A percentile compares a stretch with the other conserved stretches of the same genome.
These are phyloP conservation scores for Eimeria falciformis DNA, from an alignment of 169 alveolate genomes.

Conservation along the genomic window DNA sequence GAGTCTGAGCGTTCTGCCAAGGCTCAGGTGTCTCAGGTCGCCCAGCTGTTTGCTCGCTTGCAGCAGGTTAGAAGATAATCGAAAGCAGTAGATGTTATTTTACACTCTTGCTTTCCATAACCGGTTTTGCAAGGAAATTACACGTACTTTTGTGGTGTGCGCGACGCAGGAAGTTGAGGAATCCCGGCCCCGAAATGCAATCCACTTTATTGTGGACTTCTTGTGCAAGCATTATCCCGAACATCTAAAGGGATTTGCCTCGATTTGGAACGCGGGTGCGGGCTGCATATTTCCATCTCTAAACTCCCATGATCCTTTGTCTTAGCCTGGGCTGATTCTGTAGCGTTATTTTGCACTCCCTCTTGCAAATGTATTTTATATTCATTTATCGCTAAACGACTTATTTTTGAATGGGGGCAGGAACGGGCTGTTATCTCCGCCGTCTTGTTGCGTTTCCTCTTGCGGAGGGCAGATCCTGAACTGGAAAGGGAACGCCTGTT, in stretches of 20 bases:
- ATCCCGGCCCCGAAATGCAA: conserved; percentile 78
- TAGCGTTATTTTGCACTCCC: not conserved
- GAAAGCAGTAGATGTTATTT: not conserved
- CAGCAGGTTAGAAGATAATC: conserved; percentile 58
- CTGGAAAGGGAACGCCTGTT: conserved; percentile 86
- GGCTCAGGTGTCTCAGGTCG: conserved; percentile 56
- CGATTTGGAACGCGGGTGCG: conserved; percentile 79
- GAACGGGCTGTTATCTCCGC: not conserved
- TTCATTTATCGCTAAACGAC: not conserved
- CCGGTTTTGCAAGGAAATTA: not conserved
- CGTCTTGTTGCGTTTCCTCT: not conserved
- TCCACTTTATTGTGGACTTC: conserved; percentile 81
- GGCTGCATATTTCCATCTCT: not conserved
- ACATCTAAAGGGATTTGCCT: conserved; percentile 80
- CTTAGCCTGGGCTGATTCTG: not conserved
- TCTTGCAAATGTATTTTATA: not conserved
- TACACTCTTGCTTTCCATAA: not conserved
- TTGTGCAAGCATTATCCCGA: conserved; percentile 82
- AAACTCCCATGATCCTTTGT: not conserved
- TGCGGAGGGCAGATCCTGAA: conserved; percentile 86
- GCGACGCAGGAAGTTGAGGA: conserved; percentile 78
- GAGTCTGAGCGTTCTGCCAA: conserved; percentile 5
- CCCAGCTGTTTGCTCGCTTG: conserved; percentile 77
- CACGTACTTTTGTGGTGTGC: not conserved
- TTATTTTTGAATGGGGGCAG: not conserved